Evolutionary conservation across 345 rosid genomes (phyloP), one percentile per base, ranked within the genome.

Genomic region (Tarenaya hassleriana): DNA sequence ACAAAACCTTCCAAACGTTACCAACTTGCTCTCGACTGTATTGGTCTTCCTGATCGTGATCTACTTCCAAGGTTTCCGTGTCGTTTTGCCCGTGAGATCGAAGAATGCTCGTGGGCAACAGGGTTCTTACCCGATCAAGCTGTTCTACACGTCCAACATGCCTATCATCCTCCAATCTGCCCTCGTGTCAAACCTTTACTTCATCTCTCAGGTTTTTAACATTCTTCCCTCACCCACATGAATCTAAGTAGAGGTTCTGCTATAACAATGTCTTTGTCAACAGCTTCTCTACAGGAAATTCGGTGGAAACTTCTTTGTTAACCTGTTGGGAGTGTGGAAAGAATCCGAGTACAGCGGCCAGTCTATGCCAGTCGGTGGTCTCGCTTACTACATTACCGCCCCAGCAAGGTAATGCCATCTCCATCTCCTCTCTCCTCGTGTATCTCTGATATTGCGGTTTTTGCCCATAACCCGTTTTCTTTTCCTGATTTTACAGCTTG

Each of bases 1-100:
- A 61, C 95, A 86, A 66, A 86, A 86, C 61, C 86, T 86, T 29
- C 95, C 95, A 29, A 86, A 86, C 50, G 95, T 86, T 52, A 86
- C 95, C 9, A 86, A 86, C 66, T 69, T 86, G 58, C 88, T 86
- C 16, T 91, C 95, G 16, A 86, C 95, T 0, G 82, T 86, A 50
- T 73, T 86, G 76, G 69, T 86, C 60, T 86, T 86, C 76, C 62
- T 83, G 18, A 83, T 86, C 56, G 95, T 86, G 34, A 78, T 83
- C 65, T 83, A 86, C 76, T 86, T 86, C 88, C 95, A 86, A 86
- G 95, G 95, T 29, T 86, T 86, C 74, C 91, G 95, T 45, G 95
- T 86, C 44, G 95, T 86, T 21, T 70, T 86, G 49, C 95, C 91
- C 46, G 95, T 86, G 67, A 76, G 95, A 73, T 86, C 95, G 27